Conservation (phyloP, 108 stramenopile species). For the Cyclotella cryptica region DNA sequence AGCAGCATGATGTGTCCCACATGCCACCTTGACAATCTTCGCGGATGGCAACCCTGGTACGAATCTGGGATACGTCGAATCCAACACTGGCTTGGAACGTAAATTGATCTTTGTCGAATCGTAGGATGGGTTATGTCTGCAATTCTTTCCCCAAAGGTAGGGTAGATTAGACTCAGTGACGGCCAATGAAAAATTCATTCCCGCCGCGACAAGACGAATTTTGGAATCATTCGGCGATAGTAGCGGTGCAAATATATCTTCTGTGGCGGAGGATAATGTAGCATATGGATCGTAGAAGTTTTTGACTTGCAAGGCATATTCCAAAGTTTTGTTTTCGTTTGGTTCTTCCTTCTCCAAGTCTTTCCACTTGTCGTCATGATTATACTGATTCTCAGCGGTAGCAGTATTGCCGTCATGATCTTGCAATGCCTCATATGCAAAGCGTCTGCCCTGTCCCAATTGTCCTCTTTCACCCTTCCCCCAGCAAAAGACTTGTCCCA, state of each 20-base stretch:
- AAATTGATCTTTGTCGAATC: conserved; percentile 25
- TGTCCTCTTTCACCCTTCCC: conserved; percentile 91
- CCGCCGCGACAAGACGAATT: conserved; percentile 61
- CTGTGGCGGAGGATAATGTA: conserved; percentile 20
- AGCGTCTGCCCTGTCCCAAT: conserved; percentile 68
- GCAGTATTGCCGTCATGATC: conserved; percentile 26
- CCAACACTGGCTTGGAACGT: conserved; percentile 52
- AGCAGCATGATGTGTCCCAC: conserved; percentile 87
- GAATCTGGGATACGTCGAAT: conserved; percentile 57
- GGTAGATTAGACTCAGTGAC: conserved; percentile 71
- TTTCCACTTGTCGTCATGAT: conserved; percentile 45
- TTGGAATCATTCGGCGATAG: conserved; percentile 43
- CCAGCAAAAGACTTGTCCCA: conserved; percentile 84
- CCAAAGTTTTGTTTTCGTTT: conserved; percentile 49
- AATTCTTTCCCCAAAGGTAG: conserved; percentile 87
- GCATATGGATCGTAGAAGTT: conserved; percentile 56
- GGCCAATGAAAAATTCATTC: conserved; percentile 78
- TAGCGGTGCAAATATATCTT: conserved; percentile 41
- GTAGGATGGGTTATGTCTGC: conserved; percentile 39
- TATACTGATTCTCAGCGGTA: not conserved
- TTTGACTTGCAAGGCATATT: conserved; percentile 43
- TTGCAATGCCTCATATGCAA: conserved; percentile 70
- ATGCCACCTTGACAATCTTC: conserved; percentile 64
- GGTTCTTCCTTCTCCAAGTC: conserved; percentile 19
- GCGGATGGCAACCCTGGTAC: conserved; percentile 69